phyloP scores from a whole-genome alignment of 169 alveolate genomes.

The Plasmodium billcollinsi region DNA sequence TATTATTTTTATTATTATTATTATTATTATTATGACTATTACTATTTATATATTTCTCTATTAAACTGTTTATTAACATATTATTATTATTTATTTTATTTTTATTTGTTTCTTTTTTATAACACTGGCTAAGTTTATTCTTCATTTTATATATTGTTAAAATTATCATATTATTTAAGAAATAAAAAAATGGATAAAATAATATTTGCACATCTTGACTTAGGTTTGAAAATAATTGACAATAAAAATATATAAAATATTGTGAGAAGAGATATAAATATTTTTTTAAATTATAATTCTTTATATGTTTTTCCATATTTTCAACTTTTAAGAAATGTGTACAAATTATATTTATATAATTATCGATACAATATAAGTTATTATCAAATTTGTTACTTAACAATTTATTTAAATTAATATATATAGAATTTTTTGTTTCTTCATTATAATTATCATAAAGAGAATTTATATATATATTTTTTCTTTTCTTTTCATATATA shows the following conservation, averaged over 20 bases:
- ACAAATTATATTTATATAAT: conserved; percentile 37
- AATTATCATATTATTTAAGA: conserved; percentile 28
- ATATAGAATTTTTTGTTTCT: neutral
- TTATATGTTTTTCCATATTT: conserved; percentile 1
- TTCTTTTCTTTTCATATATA: too few relatives aligned
- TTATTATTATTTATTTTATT: neutral
- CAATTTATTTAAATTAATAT: conserved; percentile 29
- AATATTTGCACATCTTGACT: conserved; percentile 23
- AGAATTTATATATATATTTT: too few relatives aligned
- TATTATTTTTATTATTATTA: neutral
- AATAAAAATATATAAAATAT: conserved; percentile 60
- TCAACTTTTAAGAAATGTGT: conserved; percentile 23
- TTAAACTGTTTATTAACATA: neutral
- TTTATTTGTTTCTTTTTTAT: neutral
- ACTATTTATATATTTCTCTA: neutral
- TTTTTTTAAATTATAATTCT: neutral
- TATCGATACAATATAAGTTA: conserved; percentile 51
- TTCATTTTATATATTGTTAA: conserved; percentile 20
- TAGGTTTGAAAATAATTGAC: conserved; percentile 35
- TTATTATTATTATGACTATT: neutral
- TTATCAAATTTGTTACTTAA: conserved; percentile 46
- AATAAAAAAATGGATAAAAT: conserved; percentile 59
- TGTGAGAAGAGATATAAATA: conserved; percentile 19
- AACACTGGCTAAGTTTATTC: neutral
- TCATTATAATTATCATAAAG: neutral